Base-by-base conservation (phyloP, 345 rosid genomes). In the Stellera chamaejasme region DNA sequence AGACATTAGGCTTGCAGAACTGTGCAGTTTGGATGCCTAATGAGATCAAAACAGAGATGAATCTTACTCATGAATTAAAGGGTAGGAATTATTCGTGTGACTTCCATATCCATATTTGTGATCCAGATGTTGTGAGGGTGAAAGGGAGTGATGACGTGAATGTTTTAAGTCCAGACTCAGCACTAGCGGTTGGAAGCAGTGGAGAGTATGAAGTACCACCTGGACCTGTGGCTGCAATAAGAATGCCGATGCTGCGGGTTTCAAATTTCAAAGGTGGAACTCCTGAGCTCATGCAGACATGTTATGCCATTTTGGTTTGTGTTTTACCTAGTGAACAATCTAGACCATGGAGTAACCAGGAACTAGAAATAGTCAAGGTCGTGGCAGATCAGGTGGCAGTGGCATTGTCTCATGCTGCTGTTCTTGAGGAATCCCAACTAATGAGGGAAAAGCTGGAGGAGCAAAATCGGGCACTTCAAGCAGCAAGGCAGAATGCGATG, bases 1-100 rank as follows among this genome's bases (percentile, higher is more conserved):
- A 93, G 77, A 93, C 97, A 23, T 54, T 93, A 48, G 85, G 66
- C 39, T 74, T 93, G 75, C 94, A 82, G 63, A 93, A 86, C 41
- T 93, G 99, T 50, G 97, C 96, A 0, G 84, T 93, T 56, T 93
- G 99, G 99, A 93, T 93, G 97, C 90, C 93, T 19, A 80, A 81
- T 62, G 82, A 77, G 45, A 64, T 39, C 10, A 80, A 68, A 66
- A 79, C 74, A 0, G 79, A 76, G 74, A 77, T 93, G 96, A 70
- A 82, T 61, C 66, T 89, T 64, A 89, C 96, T 19, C 96, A 81
- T 65, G 83, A 79, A 68, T 63, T 84, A 48, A 74, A 78, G 56
- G 73, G 77, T 56, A 75, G 76, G 76, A 69, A 60, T 42, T 78
- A 70, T 56, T 70, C 75, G 26, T 71, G 64, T 59, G 63, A 60